Percentiles rank a stretch among this genome's conserved stretches.
These are phyloP conservation scores for Nemania serpens DNA, from an alignment of 2,329 filamentous ascomycete genomes.

Conservation along the genomic window DNA sequence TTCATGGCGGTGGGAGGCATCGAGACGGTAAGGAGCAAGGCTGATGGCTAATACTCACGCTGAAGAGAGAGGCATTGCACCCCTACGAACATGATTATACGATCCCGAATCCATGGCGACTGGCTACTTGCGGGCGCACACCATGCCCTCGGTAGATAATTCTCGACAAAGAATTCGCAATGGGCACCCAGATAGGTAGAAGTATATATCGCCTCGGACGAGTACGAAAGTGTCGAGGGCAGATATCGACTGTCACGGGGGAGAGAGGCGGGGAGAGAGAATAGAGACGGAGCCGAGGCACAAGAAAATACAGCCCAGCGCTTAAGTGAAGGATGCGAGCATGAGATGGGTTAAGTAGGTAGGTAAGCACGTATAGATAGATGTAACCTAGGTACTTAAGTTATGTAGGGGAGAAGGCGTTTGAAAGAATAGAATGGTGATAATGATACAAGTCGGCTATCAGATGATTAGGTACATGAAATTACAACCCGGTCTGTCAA, in stretches of 20 bases:
- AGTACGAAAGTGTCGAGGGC: no score
- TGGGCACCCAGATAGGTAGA: not conserved
- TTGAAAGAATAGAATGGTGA: constrained; percentile 6
- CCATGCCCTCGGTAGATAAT: constrained; percentile 1
- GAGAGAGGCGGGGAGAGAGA: no score
- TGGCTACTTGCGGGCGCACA: constrained; percentile 11
- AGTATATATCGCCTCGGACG: not conserved
- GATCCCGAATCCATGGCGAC: constrained; percentile 31
- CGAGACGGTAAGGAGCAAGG: not conserved
- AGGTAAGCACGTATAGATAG: no score
- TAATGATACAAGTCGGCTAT: constrained; percentile 18
- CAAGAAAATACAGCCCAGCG: not conserved
- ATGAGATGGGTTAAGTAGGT: not conserved
- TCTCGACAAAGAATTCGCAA: not conserved
- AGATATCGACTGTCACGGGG: no score
- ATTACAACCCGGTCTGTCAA: no score
- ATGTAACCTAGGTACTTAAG: no score
- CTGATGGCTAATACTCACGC: constrained; percentile 22
- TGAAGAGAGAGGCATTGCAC: constrained; percentile 23
- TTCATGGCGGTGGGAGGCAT: not conserved
- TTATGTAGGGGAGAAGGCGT: not conserved
- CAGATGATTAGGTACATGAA: constrained; percentile 10
- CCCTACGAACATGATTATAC: constrained; percentile 30
- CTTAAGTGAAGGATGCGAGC: constrained; percentile 12
- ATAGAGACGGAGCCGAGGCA: not conserved